Base-by-base conservation (phyloP, 2,329 filamentous ascomycete species). In the Penicillium decumbens region DNA sequence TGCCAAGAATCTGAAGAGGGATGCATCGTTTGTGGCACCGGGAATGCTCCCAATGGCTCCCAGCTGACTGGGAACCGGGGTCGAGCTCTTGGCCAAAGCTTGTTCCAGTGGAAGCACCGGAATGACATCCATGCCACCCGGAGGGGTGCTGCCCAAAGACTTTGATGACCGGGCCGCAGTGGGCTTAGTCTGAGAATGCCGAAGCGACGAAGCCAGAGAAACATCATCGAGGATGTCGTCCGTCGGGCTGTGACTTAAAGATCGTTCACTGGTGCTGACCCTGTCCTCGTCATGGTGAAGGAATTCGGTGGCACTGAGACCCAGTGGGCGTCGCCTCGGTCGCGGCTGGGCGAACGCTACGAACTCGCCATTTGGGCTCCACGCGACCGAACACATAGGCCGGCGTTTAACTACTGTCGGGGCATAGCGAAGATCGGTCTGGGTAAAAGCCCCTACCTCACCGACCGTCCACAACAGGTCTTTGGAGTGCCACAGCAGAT, bases 381-480 rank as follows among this genome's bases (percentile, higher is more conserved):
- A 75, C 37, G 76, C 77, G 53, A 82, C 71, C 1, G 80, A 74
- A 59, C 80, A 80, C 59, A 80, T 69, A 47, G 77, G 77, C 32
- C 80, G 75, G 51, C 78, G 75, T 58, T 82, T 79, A 41, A 81
- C 72, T n/a, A 79, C 73, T 55, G 82, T 81, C 7, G 79, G 73
- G 6, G 78, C 75, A 67, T 79, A 80, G 50, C 81, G 77, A 29
- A 84, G 73, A 58, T 85, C 82, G 28, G 77, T 80, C 62, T 85
- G 82, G 15, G 80, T 77, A 55, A 85, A 84, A 8, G 77, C 73
- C 12, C 82, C 82, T 51, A 81, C 77, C 41, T 77, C 75, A 6
- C 80, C 81, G 37, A 83, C 82, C 10, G 80, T 83, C 82, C 82
- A 85, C 32, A 85, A 70, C 6, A 82, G 70, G 62, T 84, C 80